These are phyloP conservation scores for Coffea eugenioides DNA, from an alignment of 257 asterid genomes.

Conservation along the genomic window DNA sequence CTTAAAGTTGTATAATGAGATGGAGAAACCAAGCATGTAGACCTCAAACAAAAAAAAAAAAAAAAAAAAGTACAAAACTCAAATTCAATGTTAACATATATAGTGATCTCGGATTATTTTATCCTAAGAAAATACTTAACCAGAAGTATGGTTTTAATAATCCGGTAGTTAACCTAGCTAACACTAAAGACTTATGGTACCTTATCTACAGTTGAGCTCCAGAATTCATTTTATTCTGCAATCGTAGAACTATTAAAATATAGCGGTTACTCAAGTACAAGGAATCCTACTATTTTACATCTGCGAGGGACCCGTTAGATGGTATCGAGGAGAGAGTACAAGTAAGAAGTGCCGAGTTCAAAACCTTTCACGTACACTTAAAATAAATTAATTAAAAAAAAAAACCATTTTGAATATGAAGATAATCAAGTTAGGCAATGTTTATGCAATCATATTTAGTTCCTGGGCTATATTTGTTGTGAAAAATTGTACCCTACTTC, in stretches of 20 bases:
- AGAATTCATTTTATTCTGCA: not conserved
- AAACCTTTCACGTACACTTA: no score
- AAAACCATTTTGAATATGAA: no score
- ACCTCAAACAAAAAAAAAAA: not conserved
- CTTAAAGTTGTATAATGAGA: not conserved
- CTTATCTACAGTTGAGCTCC: not conserved
- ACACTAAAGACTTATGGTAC: no score
- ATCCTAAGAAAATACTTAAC: no score
- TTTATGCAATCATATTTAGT: not conserved
- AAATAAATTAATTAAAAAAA: no score
- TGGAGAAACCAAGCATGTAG: not conserved
- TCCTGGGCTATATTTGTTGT: not conserved
- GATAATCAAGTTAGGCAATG: no score
- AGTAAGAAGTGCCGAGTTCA: no score
- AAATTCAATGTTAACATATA: not conserved
- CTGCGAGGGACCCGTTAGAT: no score
- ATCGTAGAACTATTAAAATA: not conserved
- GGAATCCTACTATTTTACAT: no score
- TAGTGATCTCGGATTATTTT: not conserved
- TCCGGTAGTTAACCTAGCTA: no score
- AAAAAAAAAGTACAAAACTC: not conserved
- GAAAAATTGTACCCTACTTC: slow-evolving; percentile 12
- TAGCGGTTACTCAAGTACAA: not conserved
- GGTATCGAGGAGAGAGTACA: no score
- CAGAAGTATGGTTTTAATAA: no score